Evolutionary conservation across 352 stramenopile genomes (phyloP).

Genomic region (Plasmopara muralis): DNA sequence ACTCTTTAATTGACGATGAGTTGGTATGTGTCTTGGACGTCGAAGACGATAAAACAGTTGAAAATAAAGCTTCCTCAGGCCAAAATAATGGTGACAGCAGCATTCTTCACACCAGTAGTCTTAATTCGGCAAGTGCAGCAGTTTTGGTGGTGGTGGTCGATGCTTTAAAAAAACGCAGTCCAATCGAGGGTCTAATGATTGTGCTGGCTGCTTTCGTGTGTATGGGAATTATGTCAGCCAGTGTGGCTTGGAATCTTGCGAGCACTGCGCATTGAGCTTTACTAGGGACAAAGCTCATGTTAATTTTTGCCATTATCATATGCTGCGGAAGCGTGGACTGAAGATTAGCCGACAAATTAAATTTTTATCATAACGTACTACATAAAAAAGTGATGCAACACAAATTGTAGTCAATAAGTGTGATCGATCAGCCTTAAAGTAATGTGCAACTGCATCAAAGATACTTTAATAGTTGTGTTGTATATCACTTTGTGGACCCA

Average conservation of each 20-base stretch:
- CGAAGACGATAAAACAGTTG: constrained; percentile 19
- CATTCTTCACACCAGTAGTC: constrained; percentile 10
- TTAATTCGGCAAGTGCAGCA: constrained; percentile 23
- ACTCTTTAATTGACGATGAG: constrained; percentile 2
- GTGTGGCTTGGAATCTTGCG: constrained; percentile 29
- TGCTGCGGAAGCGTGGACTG: too few relatives aligned
- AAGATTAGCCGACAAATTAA: too few relatives aligned
- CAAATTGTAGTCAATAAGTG: too few relatives aligned
- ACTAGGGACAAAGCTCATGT: too few relatives aligned
- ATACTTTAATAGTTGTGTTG: too few relatives aligned
- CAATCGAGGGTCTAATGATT: constrained; percentile 20
- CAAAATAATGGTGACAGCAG: constrained; percentile 6
- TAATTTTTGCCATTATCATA: too few relatives aligned
- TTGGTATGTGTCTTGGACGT: constrained; percentile 17
- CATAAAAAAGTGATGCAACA: too few relatives aligned
- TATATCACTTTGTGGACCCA: too few relatives aligned
- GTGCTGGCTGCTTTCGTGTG: constrained; percentile 16
- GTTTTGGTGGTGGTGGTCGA: constrained; percentile 20
- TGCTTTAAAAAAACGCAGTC: constrained; percentile 24
- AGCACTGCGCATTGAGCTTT: constrained; percentile 14
- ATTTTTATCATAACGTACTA: too few relatives aligned
- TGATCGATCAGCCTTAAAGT: too few relatives aligned
- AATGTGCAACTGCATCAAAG: too few relatives aligned
- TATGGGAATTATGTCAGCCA: constrained; percentile 21
- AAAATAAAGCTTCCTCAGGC: constrained; percentile 16